Base-by-base conservation (phyloP, 2,329 filamentous ascomycete species). In the Epichloe gansuensis region DNA sequence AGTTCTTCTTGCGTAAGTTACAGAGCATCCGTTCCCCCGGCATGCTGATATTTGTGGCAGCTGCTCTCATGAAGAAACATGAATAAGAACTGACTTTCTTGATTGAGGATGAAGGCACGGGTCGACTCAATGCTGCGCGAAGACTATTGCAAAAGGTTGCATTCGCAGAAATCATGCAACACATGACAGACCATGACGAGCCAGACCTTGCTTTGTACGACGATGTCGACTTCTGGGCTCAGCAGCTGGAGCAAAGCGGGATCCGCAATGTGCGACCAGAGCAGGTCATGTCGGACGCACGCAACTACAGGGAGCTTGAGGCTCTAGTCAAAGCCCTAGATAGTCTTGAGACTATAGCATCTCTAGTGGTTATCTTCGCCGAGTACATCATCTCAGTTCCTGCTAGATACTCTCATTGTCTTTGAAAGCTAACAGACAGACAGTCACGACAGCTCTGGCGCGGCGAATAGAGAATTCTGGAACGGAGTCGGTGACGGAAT, bases 1-100 rank as follows among this genome's bases (percentile, higher is more conserved):
- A 86, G 62, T 83, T 84, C 55, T 90, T 96, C 62, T 76, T 95
- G 46, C 78, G 89, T 94, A 80, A 75, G 88, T 78, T 38, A 11
- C 34, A 2, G 0, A 7, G 43, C 9, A 31, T 31, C 4, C 4
- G 31, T 31, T 11, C 31, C 28, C 31, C 31, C 9, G 31, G 31
- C 31, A 31, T 3, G 17, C 37, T 9, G 9, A 28, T 9, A 3
- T 4, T 34, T 7, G n/a, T 23, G 8, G 21, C 11, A 23, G 23
- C 21, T 41, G 38, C 23, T 34, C 42, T 13, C 7, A 2, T 7
- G 23, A n/a, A 15, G 7, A 12, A 13, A 12, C 13, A 48, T 41
- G 21, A 21, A 17, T 8, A 35, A n/a, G 15, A 23, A 28, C 48
- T 50, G 17, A 50, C 28, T 17, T 13, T 42, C 3, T 28, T 21